Conservation (phyloP, 208 protist genomes). For the Crithidia fasciculata region DNA sequence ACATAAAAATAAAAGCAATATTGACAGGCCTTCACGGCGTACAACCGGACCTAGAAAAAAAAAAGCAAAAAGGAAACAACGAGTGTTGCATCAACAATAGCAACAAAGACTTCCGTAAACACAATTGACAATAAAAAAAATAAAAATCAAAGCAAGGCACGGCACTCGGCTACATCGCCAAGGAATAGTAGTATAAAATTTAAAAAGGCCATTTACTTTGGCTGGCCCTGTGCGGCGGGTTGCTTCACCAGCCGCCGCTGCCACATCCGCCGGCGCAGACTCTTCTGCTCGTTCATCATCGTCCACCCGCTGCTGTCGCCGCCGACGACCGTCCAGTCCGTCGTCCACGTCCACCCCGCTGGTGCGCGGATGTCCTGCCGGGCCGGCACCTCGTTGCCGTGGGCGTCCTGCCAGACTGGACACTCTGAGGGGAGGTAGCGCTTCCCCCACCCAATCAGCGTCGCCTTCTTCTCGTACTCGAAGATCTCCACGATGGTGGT, state of each 20-base stretch:
- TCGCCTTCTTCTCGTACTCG: conserved; percentile 68
- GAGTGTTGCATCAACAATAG: too few species aligned
- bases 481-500: conserved; percentile 53
- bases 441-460: conserved; percentile 65
- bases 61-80: conserved; percentile 10
- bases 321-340: conserved; percentile 46
- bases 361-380: conserved; percentile 48
- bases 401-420: conserved; percentile 63
- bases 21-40: conserved; percentile 3
- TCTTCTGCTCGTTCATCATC: conserved; percentile 33
- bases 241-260: conserved; percentile 45
- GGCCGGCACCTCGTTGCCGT: conserved; percentile 48
- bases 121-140: conserved; percentile 9
- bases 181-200: too few species aligned
- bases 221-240: background rate
- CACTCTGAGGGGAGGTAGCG: conserved; percentile 44
- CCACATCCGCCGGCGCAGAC: conserved; percentile 74
- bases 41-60: conserved; percentile 3
- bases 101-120: too few species aligned
- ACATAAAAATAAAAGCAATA: background rate
- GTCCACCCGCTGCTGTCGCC: conserved; percentile 41
- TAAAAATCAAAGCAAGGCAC: background rate
- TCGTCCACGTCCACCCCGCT: conserved; percentile 62
- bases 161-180: too few species aligned
- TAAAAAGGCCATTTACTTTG: background rate